Base-by-base conservation (phyloP, 2,329 filamentous ascomycete genomes). In the Nothopassalora personata region DNA sequence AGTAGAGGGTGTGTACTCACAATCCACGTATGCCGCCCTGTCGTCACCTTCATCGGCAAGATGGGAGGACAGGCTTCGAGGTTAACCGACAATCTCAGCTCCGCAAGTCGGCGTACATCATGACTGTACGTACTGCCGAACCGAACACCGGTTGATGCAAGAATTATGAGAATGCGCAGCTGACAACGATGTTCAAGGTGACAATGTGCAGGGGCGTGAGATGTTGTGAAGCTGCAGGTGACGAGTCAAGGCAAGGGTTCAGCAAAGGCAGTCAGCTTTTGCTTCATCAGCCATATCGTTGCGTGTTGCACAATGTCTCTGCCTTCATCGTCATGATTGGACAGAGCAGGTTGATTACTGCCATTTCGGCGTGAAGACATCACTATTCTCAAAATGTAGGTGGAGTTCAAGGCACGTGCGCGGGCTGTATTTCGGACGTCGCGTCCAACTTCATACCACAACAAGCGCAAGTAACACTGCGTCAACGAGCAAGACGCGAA, bases 401-500 rank as follows among this genome's bases (percentile, higher is more conserved):
- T 51, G 48, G 48, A 51, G 27, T n/a, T 18, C 6, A 18, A 51
- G 48, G 27, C 48, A 31, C 23, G 30, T 49, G 47, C 39, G n/a
- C 51, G 45, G 53, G 23, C 31, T 36, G 45, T 47, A 13, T 23
- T 23, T 13, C 59, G 33, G 51, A 60, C 53, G 50, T 58, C 59
- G 52, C 47, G 51, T 39, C 36, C 43, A n/a, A 19, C 46, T 23
- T 51, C 47, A 33, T 50, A 53, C 34, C 52, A 59, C 49, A 54
- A 62, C 54, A 59, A 60, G 60, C 62, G 46, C 31, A 27, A 49
- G 5, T 30, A 49, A 19, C 19, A 49, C 19, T 19, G 46, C 46
- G 46, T 48, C n/a, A 31, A 51, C 48, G 52, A 57, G 19, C 57
- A 46, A 27, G 31, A 46, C 43, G 31, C 27, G 31, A 23, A 50